These are phyloP conservation scores for Ophiosphaerella narmari DNA, from an alignment of 2,329 filamentous ascomycete genomes.

Conservation along the genomic window DNA sequence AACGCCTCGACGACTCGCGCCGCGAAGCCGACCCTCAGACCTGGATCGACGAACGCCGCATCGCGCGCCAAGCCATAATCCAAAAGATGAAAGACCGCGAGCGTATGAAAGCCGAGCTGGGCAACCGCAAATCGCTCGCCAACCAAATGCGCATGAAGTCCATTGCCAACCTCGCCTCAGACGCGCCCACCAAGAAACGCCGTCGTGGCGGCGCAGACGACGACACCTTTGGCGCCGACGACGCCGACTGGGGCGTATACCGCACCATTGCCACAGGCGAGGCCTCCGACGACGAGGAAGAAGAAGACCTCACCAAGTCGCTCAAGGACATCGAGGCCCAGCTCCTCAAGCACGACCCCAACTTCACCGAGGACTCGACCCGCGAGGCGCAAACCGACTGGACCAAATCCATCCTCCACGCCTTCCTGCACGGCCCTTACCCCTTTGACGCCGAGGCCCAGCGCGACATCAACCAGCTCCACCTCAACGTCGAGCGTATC, in stretches of 20 bases:
- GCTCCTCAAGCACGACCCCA: slow-evolving; percentile 81
- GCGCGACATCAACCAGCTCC: slow-evolving; percentile 81
- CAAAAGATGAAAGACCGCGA: slow-evolving; percentile 92
- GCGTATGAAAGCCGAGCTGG: slow-evolving; percentile 88
- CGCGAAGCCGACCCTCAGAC: slow-evolving; percentile 81
- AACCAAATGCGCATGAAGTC: slow-evolving; percentile 98
- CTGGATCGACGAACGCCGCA: slow-evolving; percentile 84
- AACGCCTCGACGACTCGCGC: slow-evolving; percentile 80
- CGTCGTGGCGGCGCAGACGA: slow-evolving; percentile 86
- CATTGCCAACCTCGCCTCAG: slow-evolving; percentile 92
- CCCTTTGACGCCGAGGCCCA: slow-evolving; percentile 82
- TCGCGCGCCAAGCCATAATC: slow-evolving; percentile 71
- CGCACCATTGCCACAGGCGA: slow-evolving; percentile 86
- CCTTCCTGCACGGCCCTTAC: slow-evolving; percentile 84
- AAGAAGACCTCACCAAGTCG: slow-evolving; percentile 77
- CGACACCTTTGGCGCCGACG: slow-evolving; percentile 94
- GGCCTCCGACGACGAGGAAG: slow-evolving; percentile 83
- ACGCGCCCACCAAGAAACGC: slow-evolving; percentile 81
- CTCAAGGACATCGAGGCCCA: slow-evolving; percentile 82
- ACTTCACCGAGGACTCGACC: slow-evolving; percentile 90
- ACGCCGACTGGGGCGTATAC: slow-evolving; percentile 98
- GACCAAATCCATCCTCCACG: slow-evolving; percentile 89
- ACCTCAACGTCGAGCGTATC: slow-evolving; percentile 96
- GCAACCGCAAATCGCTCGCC: slow-evolving; percentile 94
- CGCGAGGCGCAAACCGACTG: slow-evolving; percentile 92